Evolutionary conservation across 139 green algal genomes (phyloP), one percentile per base, ranked within the genome.

Genomic region (Eudorina sp.): DNA sequence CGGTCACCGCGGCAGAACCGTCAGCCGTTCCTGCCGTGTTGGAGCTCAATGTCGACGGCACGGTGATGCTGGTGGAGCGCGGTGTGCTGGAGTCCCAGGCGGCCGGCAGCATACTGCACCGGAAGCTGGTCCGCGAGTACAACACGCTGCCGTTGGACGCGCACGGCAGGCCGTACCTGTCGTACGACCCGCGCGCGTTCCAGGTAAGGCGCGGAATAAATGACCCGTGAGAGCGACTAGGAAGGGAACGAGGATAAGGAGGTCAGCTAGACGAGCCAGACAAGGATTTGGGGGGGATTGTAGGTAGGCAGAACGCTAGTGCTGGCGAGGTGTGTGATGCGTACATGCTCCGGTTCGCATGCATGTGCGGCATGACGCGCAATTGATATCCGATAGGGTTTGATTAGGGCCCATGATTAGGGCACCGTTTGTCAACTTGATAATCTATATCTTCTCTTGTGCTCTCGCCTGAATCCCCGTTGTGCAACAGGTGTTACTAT

Each of bases 21-120:
- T 25, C 48, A 43, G n/a, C 46, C n/a, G 46, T 43, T 7, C 51
- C 77, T 5, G 53, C 36, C 1, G 77, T 84, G 1, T 18, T 84
- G 7, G 77, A 73, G 77, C 34, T 84, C 11, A 84, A 84, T 53
- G 77, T 84, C 13, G 77, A 84, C 77, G 77, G 77, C 53, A 84
- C 36, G 4, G 53, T 72, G 3, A 8, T 84, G 53, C 23, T 36
- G 6, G 31, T 69, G 4, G 76, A 83, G 6, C 76, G 51, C 18
- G 31, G 31, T 36, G 51, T 70, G 5, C 76, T 83, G 76, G 76
- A 83, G 51, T 38, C 76, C 25, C 23, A 64, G 48, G 45, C 74
- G 34, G 46, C 46, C 27, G 46, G 46, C 36, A 82, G 74, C 46
- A 2, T 45, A 27, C 74, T 82, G 46, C 45, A 66, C 76, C 40